A percentile compares a stretch with the other conserved stretches of the same genome.
These are phyloP conservation scores for Penicillium rolfsii DNA, from an alignment of 2,329 filamentous ascomycete genomes.

Conservation along the genomic window DNA sequence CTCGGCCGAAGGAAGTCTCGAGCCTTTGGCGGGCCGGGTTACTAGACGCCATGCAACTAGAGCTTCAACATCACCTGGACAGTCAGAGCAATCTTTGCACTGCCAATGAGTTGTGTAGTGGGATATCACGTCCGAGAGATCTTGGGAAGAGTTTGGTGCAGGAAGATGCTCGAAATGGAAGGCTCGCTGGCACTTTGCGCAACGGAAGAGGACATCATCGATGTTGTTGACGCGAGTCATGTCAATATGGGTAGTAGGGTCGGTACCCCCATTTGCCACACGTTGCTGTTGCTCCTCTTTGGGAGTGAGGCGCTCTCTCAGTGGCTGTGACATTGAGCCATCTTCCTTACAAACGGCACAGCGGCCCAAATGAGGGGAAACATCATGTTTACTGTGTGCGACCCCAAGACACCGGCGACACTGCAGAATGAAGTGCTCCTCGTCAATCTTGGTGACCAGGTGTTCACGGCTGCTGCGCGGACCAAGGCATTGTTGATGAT, in stretches of 20 bases:
- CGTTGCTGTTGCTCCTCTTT: conserved; percentile 83
- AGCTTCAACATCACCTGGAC: conserved; percentile 69
- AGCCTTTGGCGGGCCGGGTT: conserved; percentile 59
- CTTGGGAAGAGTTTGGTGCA: conserved; percentile 31
- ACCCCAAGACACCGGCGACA: conserved; percentile 81
- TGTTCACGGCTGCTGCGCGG: conserved; percentile 76
- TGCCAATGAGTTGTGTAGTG: conserved; percentile 77
- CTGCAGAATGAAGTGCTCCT: conserved; percentile 81
- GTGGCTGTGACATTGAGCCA: conserved; percentile 73
- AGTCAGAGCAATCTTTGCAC: conserved; percentile 75
- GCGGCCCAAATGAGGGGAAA: conserved; percentile 68
- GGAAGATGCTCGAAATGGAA: conserved; percentile 87
- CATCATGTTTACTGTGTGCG: conserved; percentile 68
- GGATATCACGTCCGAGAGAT: conserved; percentile 50
- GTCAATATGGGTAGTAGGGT: conserved; percentile 71
- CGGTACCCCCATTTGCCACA: conserved; percentile 74
- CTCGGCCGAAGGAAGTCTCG: conserved; percentile 47
- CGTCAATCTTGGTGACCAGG: conserved; percentile 79
- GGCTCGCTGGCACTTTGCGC: conserved; percentile 71
- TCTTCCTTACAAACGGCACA: conserved; percentile 71
- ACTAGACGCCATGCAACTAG: conserved; percentile 86
- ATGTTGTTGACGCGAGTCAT: conserved; percentile 71
- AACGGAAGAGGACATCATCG: conserved; percentile 80
- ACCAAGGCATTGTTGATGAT: conserved; percentile 83
- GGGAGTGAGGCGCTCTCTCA: conserved; percentile 71